Conservation (phyloP, 1,284 basidiomycete genomes). For the Ganoderma leucocontextum region DNA sequence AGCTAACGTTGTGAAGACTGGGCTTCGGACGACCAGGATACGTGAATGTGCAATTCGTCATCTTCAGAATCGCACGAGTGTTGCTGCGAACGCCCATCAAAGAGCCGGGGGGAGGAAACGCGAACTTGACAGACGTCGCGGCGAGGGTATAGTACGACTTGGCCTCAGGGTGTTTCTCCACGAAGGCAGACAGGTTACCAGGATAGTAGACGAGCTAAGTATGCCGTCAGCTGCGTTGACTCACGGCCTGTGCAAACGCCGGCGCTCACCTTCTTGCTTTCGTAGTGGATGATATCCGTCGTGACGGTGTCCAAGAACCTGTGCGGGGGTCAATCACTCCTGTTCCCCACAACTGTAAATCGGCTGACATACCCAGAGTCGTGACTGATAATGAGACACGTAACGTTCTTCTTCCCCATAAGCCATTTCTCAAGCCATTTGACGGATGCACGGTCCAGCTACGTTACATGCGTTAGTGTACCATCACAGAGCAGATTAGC, state of each 20-base stretch:
- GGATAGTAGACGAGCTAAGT: conserved; percentile 90
- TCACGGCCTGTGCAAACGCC: conserved; percentile 3
- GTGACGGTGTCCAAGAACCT: conserved; percentile 97
- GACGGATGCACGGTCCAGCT: conserved; percentile 92
- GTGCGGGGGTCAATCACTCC: conserved; percentile 19
- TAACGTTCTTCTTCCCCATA: conserved; percentile 81
- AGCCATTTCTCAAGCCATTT: conserved; percentile 95
- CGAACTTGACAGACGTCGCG: conserved; percentile 94
- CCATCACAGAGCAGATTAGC: conserved; percentile 14
- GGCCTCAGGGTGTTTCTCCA: conserved; percentile 91
- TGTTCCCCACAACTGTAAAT: conserved; percentile 5
- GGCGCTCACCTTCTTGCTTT: conserved; percentile 83
- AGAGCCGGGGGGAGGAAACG: conserved; percentile 95
- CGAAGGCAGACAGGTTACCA: conserved; percentile 94
- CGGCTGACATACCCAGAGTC: conserved; percentile 82
- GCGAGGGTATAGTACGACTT: conserved; percentile 98
- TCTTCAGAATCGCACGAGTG: conserved; percentile 96
- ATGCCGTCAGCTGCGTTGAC: conserved; percentile 4
- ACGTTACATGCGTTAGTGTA: conserved; percentile 31
- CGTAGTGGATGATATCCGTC: conserved; percentile 98
- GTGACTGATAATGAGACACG: conserved; percentile 96
- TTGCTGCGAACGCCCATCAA: conserved; percentile 98
- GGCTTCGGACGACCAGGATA: conserved; percentile 90
- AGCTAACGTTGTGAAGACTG: conserved; percentile 89
- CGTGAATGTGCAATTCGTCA: conserved; percentile 92